Evolutionary conservation across 345 rosid genomes (phyloP), one percentile per base, ranked within the genome.

Genomic region (Heritiera fomes): DNA sequence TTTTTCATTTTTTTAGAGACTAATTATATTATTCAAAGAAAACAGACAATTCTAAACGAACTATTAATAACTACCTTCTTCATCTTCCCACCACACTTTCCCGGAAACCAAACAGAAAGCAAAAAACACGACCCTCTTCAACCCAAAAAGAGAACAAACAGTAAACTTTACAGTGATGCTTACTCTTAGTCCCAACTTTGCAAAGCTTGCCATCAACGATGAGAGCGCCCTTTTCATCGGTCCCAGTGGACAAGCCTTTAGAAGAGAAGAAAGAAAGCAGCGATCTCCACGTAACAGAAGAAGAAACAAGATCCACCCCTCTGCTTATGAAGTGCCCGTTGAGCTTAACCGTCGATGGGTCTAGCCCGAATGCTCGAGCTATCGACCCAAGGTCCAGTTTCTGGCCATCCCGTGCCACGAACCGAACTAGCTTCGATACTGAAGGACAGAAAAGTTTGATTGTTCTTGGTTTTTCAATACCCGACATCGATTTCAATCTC

Each of bases 281-380:
- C 30, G 95, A 91, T 71, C 82, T 80, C 98, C 98, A 96, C 6
- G 98, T 96, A 70, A 96, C 93, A 45, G 94, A 88, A 43, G 87
- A 76, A 15, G 99, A 87, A 0, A 94, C 70, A 43, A 91, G 81
- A 76, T 94, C 95, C 46, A 72, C 28, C 53, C 92, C 97, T 83
- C 95, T 83, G 88, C 97, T 90, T 74, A 94, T 87, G 15, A 90
- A 92, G 91, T 94, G 93, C 28, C 93, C 97, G 76, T 94, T 92
- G 77, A 96, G 88, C 90, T 86, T 91, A 71, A 96, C 81, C 50
- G 95, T 85, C 47, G 87, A 78, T 11, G 97, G 97, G 62, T 91
- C 93, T 67, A 96, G 81, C 46, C 92, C 95, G 72, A 94, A 94
- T 20, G 83, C 82, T 20, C 87, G 76, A 66, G 94, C 91, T 17